Base-by-base conservation (phyloP, 2,329 filamentous ascomycete species). In the Fusarium sp. region DNA sequence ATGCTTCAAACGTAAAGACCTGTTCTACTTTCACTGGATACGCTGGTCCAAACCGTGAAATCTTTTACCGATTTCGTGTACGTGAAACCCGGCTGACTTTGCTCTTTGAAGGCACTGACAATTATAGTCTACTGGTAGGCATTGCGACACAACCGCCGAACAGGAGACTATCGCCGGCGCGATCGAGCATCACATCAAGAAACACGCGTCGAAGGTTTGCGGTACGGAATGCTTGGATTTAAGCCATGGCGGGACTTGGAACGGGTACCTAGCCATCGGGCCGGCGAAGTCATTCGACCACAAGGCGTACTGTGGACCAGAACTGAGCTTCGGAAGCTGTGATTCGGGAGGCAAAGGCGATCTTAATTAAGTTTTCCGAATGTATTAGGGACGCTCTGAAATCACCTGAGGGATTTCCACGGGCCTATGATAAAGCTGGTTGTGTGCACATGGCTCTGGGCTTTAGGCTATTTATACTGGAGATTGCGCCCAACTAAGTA, bases 1-100 rank as follows among this genome's bases (percentile, higher is more conserved):
- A 58, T 27, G 34, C 27, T 0, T 44, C 48, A 10, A 55, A 55
- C 2, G 11, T 16, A 5, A 1, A 44, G 12, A 55, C 38, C 0
- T 58, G 27, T 16, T 0, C 38, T 2, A 34, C 56, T 8, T 58
- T 55, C 22, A 58, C 48, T 16, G 27, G 47, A 32, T 15, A 0
- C 0, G 38, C 56, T 7, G 47, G 56, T 22, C 56, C 47, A 10
- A 1, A 2, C 1, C 9, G 38, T 1, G 29, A 57, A 10, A n/a
- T 52, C 5, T 57, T 52, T 34, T 57, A 57, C 54, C 32, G 54
- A 13, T 52, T 30, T 24, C 30, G 1, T 11, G 44, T 49, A 32
- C 2, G 15, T 25, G 6, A 54, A 32, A 13, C 9, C 16, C 22
- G 3, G 2, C 10, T 30, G 18, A 5, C 43, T 13, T 8, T 41